Evolutionary conservation across 2,329 filamentous ascomycete genomes (phyloP).

Genomic region (Paraconiothyrium sp.): DNA sequence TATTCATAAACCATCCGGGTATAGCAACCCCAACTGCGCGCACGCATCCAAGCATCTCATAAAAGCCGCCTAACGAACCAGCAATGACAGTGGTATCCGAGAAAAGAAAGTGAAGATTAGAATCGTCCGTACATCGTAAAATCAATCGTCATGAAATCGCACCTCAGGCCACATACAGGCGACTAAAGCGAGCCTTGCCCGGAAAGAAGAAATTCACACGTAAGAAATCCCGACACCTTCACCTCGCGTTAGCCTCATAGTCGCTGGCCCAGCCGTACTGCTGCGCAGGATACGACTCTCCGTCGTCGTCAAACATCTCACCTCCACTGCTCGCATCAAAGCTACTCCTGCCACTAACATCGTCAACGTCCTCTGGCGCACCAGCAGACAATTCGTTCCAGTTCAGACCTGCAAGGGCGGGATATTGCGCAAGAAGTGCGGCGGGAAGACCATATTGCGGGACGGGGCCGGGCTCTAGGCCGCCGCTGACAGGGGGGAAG

Average conservation of each 20-base stretch:
- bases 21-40: constrained; percentile 7
- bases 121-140: constrained; percentile 17
- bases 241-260: constrained; percentile 37
- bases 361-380: constrained; percentile 64
- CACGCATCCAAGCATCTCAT: neutral
- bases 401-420: constrained; percentile 87
- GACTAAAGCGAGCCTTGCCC: neutral
- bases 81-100: constrained; percentile 33
- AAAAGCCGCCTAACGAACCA: constrained; percentile 16
- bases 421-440: constrained; percentile 89
- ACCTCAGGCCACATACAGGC: neutral
- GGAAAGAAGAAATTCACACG: constrained; percentile 3
- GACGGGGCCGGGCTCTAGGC: constrained; percentile 41
- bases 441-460: constrained; percentile 73
- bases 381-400: constrained; percentile 80
- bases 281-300: constrained; percentile 55
- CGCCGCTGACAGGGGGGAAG: constrained; percentile 34
- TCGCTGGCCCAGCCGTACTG: constrained; percentile 50
- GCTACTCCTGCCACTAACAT: constrained; percentile 79
- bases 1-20: constrained; percentile 1
- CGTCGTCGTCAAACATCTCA: constrained; percentile 77
- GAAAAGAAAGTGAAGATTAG: constrained; percentile 18
- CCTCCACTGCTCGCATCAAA: constrained; percentile 76
- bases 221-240: constrained; percentile 15
- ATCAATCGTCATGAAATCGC: constrained; percentile 15